These are phyloP conservation scores for Fusarium scirpi DNA, from an alignment of 2,329 filamentous ascomycete genomes.

Conservation along the genomic window DNA sequence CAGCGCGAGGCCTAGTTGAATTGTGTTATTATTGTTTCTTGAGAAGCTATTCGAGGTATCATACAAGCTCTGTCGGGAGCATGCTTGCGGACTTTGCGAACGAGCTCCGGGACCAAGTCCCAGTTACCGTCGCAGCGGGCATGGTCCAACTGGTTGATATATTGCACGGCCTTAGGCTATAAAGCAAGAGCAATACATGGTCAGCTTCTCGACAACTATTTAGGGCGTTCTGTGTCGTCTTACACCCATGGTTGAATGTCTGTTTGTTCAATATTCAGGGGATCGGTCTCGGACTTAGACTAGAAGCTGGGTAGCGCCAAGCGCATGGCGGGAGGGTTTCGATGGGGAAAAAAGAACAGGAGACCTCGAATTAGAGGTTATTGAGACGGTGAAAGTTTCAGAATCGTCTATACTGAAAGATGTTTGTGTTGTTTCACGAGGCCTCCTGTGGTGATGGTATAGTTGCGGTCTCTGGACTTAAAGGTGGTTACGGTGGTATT, in stretches of 20 bases:
- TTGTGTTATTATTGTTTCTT: slow-evolving; percentile 22
- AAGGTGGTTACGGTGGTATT: slow-evolving; percentile 32
- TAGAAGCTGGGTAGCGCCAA: slow-evolving; percentile 42
- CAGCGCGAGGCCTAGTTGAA: slow-evolving; percentile 70
- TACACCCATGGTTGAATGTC: slow-evolving; percentile 54
- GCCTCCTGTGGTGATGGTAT: slow-evolving; percentile 21
- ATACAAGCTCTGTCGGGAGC: slow-evolving; percentile 86
- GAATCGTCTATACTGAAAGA: not conserved
- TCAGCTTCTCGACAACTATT: slow-evolving; percentile 34
- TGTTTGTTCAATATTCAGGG: slow-evolving; percentile 50
- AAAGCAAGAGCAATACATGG: slow-evolving; percentile 31
- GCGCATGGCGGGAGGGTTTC: slow-evolving; percentile 40
- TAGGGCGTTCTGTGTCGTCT: slow-evolving; percentile 38
- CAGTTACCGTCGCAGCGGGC: slow-evolving; percentile 91
- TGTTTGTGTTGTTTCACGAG: slow-evolving; percentile 13
- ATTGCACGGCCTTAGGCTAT: slow-evolving; percentile 81
- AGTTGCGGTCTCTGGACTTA: slow-evolving; percentile 33
- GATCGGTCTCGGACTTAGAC: slow-evolving; percentile 37
- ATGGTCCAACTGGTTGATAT: slow-evolving; percentile 84
- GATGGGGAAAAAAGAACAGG: not conserved
- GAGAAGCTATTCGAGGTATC: slow-evolving; percentile 43
- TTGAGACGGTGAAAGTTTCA: not conserved
- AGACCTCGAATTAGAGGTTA: slow-evolving; percentile 13
- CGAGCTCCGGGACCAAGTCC: slow-evolving; percentile 86
- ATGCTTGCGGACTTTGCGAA: slow-evolving; percentile 95